phyloP scores from a whole-genome alignment of 768 basidiomycete genomes.

The Hydnum rufescens region DNA sequence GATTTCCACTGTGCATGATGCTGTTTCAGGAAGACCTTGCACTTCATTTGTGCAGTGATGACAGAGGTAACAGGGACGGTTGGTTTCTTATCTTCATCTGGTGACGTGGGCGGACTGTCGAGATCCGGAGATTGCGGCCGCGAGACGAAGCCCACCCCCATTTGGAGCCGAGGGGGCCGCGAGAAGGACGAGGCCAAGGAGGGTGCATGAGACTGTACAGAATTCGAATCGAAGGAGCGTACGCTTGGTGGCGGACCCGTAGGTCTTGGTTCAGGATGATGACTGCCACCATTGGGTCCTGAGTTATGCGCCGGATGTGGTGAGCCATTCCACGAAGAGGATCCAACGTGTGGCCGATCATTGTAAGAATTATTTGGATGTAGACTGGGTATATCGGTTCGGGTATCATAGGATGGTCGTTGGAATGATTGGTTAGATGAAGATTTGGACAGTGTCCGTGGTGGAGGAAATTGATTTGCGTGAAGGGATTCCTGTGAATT shows the following conservation, averaged over 20 bases:
- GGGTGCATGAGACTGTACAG: too few species aligned
- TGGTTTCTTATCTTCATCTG: slow-evolving; percentile 33
- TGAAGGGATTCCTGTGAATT: not conserved
- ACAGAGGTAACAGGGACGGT: slow-evolving; percentile 46
- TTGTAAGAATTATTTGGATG: not conserved
- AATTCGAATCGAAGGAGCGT: not conserved
- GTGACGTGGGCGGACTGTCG: slow-evolving; percentile 70
- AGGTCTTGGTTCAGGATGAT: not conserved
- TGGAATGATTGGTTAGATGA: not conserved
- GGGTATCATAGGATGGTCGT: not conserved
- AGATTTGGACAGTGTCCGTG: not conserved
- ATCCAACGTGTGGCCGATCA: not conserved
- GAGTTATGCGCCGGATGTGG: not conserved
- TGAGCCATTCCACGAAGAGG: not conserved
- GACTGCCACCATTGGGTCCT: not conserved
- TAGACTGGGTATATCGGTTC: not conserved
- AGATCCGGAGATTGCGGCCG: not conserved
- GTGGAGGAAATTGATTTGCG: not conserved
- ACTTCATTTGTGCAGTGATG: slow-evolving; percentile 83
- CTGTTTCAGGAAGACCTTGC: slow-evolving; percentile 93
- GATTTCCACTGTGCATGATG: slow-evolving; percentile 97
- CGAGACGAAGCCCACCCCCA: not conserved
- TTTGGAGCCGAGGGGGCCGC: not conserved
- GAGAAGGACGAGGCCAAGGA: too few species aligned
- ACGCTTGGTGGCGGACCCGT: not conserved